Evolutionary conservation across 805 yeast species (phyloP).

Genomic region (Kuraishia capsulata): DNA sequence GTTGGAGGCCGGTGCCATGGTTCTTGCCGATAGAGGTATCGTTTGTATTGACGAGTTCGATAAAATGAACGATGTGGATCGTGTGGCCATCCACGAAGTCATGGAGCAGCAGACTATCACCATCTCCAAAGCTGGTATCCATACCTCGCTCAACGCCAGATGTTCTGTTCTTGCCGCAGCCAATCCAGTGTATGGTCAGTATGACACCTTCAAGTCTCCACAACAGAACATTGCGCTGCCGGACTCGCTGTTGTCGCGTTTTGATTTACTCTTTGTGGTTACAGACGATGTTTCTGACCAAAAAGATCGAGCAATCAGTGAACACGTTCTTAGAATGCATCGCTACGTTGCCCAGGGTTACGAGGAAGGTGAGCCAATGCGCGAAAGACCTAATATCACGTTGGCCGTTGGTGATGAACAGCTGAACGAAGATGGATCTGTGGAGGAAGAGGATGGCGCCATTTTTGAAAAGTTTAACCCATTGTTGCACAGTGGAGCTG

Average conservation of each 20-base stretch:
- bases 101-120: conserved; percentile 99
- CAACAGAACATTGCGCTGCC: conserved; percentile 95
- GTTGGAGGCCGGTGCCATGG: conserved; percentile 99
- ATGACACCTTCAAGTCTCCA: conserved; percentile 92
- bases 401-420: conserved; percentile 71
- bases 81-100: conserved; percentile 98
- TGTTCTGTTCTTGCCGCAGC: conserved; percentile 98
- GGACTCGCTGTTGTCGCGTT: conserved; percentile 92
- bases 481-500: conserved; percentile 73
- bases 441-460: conserved; percentile 38
- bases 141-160: conserved; percentile 91
- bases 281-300: conserved; percentile 88
- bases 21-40: conserved; percentile 91
- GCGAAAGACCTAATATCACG: conserved; percentile 63
- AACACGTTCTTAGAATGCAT: conserved; percentile 92
- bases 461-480: conserved; percentile 84
- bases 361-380: conserved; percentile 86
- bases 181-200: conserved; percentile 94
- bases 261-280: conserved; percentile 88
- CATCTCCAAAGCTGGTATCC: conserved; percentile 96
- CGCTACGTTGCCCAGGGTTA: conserved; percentile 81
- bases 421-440: conserved; percentile 30
- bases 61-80: conserved; percentile 92
- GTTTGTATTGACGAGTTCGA: conserved; percentile 99
- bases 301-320: conserved; percentile 80